A percentile compares a stretch with the other conserved stretches of the same genome.
phyloP scores from a whole-genome alignment of 2,329 filamentous ascomycete species.

The Colletotrichum kahawae region DNA sequence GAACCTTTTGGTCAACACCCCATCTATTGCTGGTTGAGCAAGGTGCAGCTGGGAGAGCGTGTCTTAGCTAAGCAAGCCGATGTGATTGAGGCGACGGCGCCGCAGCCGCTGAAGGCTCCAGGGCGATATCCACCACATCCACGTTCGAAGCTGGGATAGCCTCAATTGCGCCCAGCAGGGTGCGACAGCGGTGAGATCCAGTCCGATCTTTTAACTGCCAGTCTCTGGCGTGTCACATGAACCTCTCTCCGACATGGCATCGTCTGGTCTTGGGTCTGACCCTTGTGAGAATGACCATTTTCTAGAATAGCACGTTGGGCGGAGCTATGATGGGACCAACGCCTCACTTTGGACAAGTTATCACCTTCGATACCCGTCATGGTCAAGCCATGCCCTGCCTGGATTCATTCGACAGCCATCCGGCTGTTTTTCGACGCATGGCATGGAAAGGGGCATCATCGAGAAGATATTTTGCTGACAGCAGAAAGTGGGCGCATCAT shows the following conservation, averaged over 20 bases:
- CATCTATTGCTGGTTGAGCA: background rate
- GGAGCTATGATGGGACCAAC: constrained; percentile 1
- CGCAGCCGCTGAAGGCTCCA: constrained; percentile 9
- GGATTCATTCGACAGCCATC: background rate
- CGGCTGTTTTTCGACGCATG: background rate
- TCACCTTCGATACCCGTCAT: background rate
- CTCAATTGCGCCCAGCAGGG: background rate
- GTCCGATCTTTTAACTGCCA: background rate
- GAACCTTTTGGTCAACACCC: background rate
- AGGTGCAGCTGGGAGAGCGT: background rate
- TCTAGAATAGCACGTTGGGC: background rate
- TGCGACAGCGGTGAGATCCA: background rate
- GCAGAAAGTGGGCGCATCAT: background rate
- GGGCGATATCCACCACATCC: constrained; percentile 1
- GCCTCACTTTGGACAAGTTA: constrained; percentile 1
- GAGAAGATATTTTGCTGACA: background rate
- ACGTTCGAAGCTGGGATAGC: constrained; percentile 9
- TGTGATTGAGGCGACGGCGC: background rate
- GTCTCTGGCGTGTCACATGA: constrained; percentile 8
- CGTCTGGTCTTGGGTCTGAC: constrained; percentile 7
- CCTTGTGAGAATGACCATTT: background rate
- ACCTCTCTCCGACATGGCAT: background rate
- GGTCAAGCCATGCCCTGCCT: background rate
- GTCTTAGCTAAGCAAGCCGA: background rate
- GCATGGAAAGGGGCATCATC: background rate